Base-by-base conservation (phyloP, 2,329 filamentous ascomycete genomes). In the Colletotrichum musicola region DNA sequence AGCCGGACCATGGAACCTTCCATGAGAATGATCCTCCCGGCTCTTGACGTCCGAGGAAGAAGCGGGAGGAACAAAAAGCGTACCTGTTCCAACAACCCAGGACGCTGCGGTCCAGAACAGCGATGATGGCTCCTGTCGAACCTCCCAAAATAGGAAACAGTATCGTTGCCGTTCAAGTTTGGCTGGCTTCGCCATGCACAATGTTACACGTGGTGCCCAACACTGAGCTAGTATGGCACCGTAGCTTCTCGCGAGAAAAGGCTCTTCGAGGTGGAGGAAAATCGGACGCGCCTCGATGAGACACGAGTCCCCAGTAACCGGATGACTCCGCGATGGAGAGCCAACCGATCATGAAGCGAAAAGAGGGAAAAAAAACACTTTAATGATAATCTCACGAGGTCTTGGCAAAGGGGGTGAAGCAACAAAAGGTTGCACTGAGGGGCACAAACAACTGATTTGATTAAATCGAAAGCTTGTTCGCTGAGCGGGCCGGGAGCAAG, bases 381-480 rank as follows among this genome's bases (percentile, higher is more conserved):
- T 42, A 25, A 40, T 18, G 38, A 54, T 30, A 22, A 50, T 60
- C 13, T 27, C 55, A 40, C 14, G 16, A 55, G 20, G 44, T 38
- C 35, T 60, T 60, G 62, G 62, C 55, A 61, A 22, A 38, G 49
- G 14, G 27, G 14, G 42, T 65, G 35, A 40, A 35, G 42, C 25
- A n/a, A 49, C 40, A 49, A 38, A 47, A 55, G 22, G 38, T 30
- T 46, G 20, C 30, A 22, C 38, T 50, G 9, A 30, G 44, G 54
- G 54, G 62, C 49, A 50, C 27, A 22, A 10, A 30, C 38, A 60
- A 30, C 55, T 61, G 65, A 65, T 60, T 68, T 65, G 65, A 68
- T 65, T 56, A 64, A 65, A 56, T 46, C 55, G 49, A 68, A 68
- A 68, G 65, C 62, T 68, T 65, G 42, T 56, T 68, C 30, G 22